Base-by-base conservation (phyloP, 768 basidiomycete species). In the Russula sp. region DNA sequence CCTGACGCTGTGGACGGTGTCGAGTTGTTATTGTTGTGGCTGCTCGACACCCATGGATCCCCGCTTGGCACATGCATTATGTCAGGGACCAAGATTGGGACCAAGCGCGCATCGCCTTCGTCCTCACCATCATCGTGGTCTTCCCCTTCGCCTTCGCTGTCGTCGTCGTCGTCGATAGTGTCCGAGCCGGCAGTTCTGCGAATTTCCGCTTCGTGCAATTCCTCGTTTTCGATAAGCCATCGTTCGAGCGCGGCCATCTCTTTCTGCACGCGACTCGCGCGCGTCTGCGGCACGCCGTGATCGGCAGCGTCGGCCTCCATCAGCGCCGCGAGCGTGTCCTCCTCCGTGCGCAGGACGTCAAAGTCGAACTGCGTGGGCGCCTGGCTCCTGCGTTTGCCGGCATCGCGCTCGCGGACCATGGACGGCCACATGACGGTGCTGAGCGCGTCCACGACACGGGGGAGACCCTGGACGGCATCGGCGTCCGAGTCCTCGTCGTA, bases 391-490 rank as follows among this genome's bases (percentile, higher is more conserved):
- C 68, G 70, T 22, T 68, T 61, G 35, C 58, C 45, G 51, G 71
- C 75, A 6, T 69, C 52, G n/a, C 70, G 69, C 37, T 70, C 73
- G 27, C 80, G 76, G 53, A 82, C 74, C 82, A 94, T 86, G 0
- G 87, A 87, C 4, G 91, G 87, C 91, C 91, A 94, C 86, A 93
- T 91, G 68, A 94, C 84, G 0, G 91, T 91, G 72, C 89, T 87
- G 49, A 94, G 75, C 11, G 91, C 88, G 70, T 91, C 89, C 20
- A 89, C 68, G 8, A 91, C 84, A 31, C 91, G 84, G 35, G 83
- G 81, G 39, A 91, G 79, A 13, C 81, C 81, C 16, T 71, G 73
- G 16, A 74, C 66, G 8, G 63, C 69, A 20, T 65, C 58, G 1
- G 31, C 55, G 32, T 56, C 55, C 8, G 27, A 58, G 0, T 54